Evolutionary conservation across 2,329 filamentous ascomycete genomes (phyloP).

Genomic region (Claviceps fusiformis): DNA sequence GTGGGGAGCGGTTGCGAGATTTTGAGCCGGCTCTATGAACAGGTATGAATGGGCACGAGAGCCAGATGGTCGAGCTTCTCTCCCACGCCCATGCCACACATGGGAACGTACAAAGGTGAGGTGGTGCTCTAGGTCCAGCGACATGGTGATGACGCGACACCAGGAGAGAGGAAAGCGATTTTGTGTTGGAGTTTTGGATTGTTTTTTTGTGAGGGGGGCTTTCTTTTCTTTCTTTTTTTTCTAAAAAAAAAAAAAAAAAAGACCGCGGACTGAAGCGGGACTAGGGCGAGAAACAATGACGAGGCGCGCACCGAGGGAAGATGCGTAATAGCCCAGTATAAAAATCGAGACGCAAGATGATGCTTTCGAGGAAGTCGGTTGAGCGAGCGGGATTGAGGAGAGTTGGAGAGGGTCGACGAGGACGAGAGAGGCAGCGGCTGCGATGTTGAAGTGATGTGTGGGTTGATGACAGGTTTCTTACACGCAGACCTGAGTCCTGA

Average conservation of each 20-base stretch:
- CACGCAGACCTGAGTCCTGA: background rate
- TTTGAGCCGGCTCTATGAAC: background rate
- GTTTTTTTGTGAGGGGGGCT: no score
- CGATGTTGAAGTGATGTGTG: slow-evolving; percentile 1
- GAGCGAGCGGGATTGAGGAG: background rate
- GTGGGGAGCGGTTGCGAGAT: background rate
- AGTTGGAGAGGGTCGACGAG: background rate
- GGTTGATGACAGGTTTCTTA: slow-evolving; percentile 2
- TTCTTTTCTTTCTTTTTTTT: background rate
- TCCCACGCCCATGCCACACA: background rate
- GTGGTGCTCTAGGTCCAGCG: slow-evolving; percentile 69
- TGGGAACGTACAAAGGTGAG: slow-evolving; percentile 51
- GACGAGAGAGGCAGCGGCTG: background rate
- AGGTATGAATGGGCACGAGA: background rate
- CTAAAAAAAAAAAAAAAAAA: background rate
- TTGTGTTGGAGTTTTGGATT: background rate
- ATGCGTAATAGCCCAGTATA: background rate
- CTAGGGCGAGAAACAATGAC: slow-evolving; percentile 1
- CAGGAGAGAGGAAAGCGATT: background rate
- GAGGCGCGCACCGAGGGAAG: background rate
- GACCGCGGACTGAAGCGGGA: background rate
- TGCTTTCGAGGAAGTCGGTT: background rate
- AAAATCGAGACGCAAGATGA: background rate
- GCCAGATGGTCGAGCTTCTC: background rate
- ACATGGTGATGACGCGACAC: slow-evolving; percentile 29